Evolutionary conservation across 2,329 filamentous ascomycete species (phyloP), one percentile per base, ranked within the genome.

Genomic region (Calonectria leucothoes): DNA sequence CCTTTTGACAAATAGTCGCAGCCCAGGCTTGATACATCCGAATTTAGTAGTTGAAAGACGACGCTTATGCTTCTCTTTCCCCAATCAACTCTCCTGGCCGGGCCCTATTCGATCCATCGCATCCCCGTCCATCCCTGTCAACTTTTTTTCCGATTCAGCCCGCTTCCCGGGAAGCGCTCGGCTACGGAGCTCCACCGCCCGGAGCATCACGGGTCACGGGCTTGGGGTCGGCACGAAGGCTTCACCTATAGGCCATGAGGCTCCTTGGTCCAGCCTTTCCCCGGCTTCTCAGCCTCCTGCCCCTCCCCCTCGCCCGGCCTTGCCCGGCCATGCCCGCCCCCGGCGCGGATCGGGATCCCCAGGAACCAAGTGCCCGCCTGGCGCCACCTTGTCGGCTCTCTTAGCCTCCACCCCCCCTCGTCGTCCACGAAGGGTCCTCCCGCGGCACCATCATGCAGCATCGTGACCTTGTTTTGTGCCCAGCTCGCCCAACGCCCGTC

Each of bases 191-290:
- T 79, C 78, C 79, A 79, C 76, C 74, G 72, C 77, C 72, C 79
- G 79, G 79, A 79, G 79, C 71, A 80, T 80, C 79, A 80, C 79
- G 79, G 79, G 77, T 80, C 77, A 77, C 76, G 76, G 78, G 75
- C 65, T 79, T 79, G 76, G 55, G 72, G 67, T 75, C 77, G 78
- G 77, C 77, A 79, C 71, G 74, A 75, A 75, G 51, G 76, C 76
- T 70, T 78, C 72, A 63, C 74, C 73, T 76, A 71, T 74, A 55
- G 66, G 57, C 73, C 75, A 71, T 74, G 64, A 69, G 57, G 73
- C 71, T 75, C 57, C 52, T 67, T 69, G 73, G 73, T 75, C 75
- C 77, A 79, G 74, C 66, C 66, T 71, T 73, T 77, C 74, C 78
- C 78, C 77, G 69, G 76, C 76, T 78, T 79, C 71, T 79, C 76